Percentiles rank a stretch among this genome's conserved stretches.
phyloP scores from a whole-genome alignment of 2,329 filamentous ascomycete genomes.

The Sporothrix curviconia region DNA sequence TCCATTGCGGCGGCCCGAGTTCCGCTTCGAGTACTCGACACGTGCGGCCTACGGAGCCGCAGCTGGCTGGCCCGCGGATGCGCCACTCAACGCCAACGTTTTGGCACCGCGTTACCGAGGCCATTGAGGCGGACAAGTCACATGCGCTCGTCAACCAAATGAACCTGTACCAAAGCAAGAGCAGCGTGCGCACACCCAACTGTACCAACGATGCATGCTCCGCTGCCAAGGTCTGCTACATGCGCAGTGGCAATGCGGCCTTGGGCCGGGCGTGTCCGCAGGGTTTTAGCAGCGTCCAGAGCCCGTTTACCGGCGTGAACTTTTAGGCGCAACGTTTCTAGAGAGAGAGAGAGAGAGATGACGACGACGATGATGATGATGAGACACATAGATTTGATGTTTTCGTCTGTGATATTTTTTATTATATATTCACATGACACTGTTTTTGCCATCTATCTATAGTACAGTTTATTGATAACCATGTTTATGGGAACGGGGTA shows the following conservation, averaged over 20 bases:
- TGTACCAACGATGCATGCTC: conserved; percentile 37
- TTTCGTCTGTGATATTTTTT: no score
- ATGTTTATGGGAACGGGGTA: not conserved
- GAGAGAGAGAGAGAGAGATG: no score
- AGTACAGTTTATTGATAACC: not conserved
- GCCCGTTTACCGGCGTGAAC: conserved; percentile 30
- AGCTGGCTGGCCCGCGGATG: conserved; percentile 34
- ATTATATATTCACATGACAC: no score
- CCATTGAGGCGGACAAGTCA: conserved; percentile 30
- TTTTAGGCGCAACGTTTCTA: no score
- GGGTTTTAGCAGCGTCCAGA: conserved; percentile 39
- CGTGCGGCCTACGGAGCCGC: conserved; percentile 46
- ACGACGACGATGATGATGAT: no score
- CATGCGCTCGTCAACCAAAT: conserved; percentile 38
- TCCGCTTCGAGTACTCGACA: conserved; percentile 51
- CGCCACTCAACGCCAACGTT: conserved; percentile 43
- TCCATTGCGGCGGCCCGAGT: conserved; percentile 43
- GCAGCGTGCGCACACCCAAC: conserved; percentile 29
- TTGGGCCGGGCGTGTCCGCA: conserved; percentile 46
- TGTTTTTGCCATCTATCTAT: not conserved
- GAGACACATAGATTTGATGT: no score
- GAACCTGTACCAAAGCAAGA: conserved; percentile 32
- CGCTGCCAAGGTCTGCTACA: conserved; percentile 51
- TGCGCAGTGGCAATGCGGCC: conserved; percentile 47
- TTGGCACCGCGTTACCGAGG: conserved; percentile 37